phyloP scores from a whole-genome alignment of 345 rosid species.

The Euclidium syriacum region DNA sequence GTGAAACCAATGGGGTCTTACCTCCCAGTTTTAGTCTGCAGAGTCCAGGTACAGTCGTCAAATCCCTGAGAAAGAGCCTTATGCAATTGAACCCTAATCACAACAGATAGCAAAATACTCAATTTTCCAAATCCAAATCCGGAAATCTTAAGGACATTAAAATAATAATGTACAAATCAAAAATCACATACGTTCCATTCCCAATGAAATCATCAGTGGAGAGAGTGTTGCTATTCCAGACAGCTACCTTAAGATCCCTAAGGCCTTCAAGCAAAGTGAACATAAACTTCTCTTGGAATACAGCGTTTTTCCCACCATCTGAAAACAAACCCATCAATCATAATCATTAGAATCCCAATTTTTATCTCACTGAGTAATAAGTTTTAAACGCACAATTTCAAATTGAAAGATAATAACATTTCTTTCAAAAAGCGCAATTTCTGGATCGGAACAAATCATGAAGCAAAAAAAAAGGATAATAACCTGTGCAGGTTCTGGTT shows the following conservation, averaged over 20 bases:
- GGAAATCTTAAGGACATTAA: not conserved
- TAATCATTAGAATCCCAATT: not conserved
- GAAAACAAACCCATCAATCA: not conserved
- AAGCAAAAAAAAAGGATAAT: not conserved
- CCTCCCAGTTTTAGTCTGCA: constrained; percentile 84
- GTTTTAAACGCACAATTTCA: not conserved
- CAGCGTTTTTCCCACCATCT: constrained; percentile 87
- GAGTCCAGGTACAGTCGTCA: constrained; percentile 73
- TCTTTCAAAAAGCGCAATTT: not conserved
- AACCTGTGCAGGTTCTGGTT: constrained; percentile 71
- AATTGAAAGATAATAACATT: not conserved
- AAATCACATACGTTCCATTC: constrained; percentile 60
- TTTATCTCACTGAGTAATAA: not conserved
- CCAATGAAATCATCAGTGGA: constrained; percentile 75
- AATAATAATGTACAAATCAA: not conserved
- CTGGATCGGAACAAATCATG: constrained; percentile 5
- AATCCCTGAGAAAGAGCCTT: constrained; percentile 73
- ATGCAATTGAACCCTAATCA: constrained; percentile 61
- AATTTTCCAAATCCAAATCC: not conserved
- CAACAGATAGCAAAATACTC: not conserved
- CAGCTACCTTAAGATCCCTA: constrained; percentile 53
- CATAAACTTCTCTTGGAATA: constrained; percentile 84
- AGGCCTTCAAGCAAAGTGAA: constrained; percentile 74
- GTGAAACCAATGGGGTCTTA: constrained; percentile 16
- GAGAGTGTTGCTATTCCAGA: constrained; percentile 79